Base-by-base conservation (phyloP, 2,329 filamentous ascomycete species). In the Claviceps paspali region DNA sequence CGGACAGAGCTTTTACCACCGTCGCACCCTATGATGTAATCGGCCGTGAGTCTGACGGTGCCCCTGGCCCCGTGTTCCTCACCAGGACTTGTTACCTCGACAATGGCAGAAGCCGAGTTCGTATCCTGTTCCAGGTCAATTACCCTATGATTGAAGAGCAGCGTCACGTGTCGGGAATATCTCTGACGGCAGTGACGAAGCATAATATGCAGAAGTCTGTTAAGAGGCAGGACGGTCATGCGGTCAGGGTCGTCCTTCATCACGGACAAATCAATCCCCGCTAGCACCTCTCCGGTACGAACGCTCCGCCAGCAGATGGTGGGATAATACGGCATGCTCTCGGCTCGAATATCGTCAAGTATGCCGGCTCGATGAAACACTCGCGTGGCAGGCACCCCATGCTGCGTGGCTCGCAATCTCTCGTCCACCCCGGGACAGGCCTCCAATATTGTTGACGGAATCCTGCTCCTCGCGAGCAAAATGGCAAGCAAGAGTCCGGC, bases 1-100 rank as follows among this genome's bases (percentile, higher is more conserved):
- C 55, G 53, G 17, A 64, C 52, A 4, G 66, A 55, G 41, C 56
- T 60, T 27, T 55, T 57, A 3, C 56, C 60, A 6, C 64, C 65
- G 47, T 69, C 65, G 42, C 62, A 65, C 0, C 62, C 63, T 19
- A 63, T 48, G 2, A 68, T 45, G 27, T 66, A 68, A 45, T 65
- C 59, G 12, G 55, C 63, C 27, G 42, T 43, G n/a, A 49, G 35
- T 5, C 11, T 38, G 15, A 29, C 15, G 11, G 21, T 35, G 6
- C 6, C 33, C 18, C 38, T 52, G 36, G 46, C 38, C n/a, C 35
- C 38, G 2, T 48, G 48, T 8, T 43, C 41, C 6, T 43, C n/a
- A 4, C 8, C 27, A 14, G 6, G n/a, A 14, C 4, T 42, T 1
- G 45, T 47, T 29, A 52, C 42, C 6, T 55, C 54, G 3, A 47